Base-by-base conservation (phyloP, 345 rosid genomes). In the Brassica cretica region DNA sequence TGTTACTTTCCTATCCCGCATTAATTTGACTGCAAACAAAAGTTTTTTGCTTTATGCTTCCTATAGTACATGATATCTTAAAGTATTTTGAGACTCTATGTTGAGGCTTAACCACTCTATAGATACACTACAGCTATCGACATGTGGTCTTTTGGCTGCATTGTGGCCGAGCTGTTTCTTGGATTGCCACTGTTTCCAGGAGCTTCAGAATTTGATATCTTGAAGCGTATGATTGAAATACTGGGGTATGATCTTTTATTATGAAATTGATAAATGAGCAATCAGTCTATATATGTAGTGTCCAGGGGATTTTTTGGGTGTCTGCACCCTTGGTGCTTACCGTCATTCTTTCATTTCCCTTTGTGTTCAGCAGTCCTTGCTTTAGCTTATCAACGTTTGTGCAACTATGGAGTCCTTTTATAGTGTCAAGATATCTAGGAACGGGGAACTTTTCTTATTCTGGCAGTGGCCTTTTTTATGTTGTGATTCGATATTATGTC, bases 141-240 rank as follows among this genome's bases (percentile, higher is more conserved):
- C 84, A 95, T 95, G 99, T 95, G 98, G 99, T 95, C 99, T 82
- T 89, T 93, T 75, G 99, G 99, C 55, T 95, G 99, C 89, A 91
- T 95, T 79, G 99, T 95, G 2, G 99, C 99, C n/a, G 99, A 95
- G 81, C 84, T 95, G 74, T 95, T 91, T 86, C 90, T 95, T 72
- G 99, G 99, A 75, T 82, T 93, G 85, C 99, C 99, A 5, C 86
- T 95, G 53, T 95, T 95, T 82, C 98, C 99, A 55, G 99, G 99
- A 84, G 97, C 94, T 77, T 95, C 99, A 77, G 99, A 95, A 81
- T 93, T 93, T 84, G 98, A 93, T 86, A 91, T 95, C 60, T 84
- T 93, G 81, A 87, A 88, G 80, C 87, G 99, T 84, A 95, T 95
- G 98, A 76, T 93, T 73, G 84, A 86, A 84, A 93, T 87, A 78